phyloP scores from a whole-genome alignment of 352 stramenopile species.

The Phytophthora pluvialis region DNA sequence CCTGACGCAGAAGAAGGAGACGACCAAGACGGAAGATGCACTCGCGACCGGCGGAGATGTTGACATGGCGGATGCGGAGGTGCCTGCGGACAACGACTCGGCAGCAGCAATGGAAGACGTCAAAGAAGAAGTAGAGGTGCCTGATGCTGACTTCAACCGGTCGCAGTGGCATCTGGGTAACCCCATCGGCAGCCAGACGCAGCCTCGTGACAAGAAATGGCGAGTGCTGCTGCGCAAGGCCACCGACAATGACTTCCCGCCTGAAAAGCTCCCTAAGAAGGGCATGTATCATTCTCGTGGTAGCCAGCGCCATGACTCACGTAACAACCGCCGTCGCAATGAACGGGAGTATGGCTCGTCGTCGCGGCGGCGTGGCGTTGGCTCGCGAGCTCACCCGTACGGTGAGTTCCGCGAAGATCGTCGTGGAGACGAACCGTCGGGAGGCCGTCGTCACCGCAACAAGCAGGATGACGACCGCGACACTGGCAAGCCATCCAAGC shows the following conservation, averaged over 20 bases:
- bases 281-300: constrained; percentile 69
- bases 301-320: constrained; percentile 28
- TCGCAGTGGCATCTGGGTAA: constrained; percentile 68
- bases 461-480: constrained; percentile 37
- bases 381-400: constrained; percentile 53
- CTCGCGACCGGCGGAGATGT: constrained; percentile 45
- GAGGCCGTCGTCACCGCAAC: constrained; percentile 26
- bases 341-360: constrained; percentile 41
- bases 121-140: constrained; percentile 42
- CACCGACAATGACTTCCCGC: constrained; percentile 79
- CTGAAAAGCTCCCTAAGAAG: constrained; percentile 76
- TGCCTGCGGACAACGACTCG: constrained; percentile 19
- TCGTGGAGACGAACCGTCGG: constrained; percentile 33
- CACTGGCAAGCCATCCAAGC: constrained; percentile 56
- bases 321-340: constrained; percentile 29
- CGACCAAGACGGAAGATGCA: constrained; percentile 7
- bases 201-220: constrained; percentile 68
- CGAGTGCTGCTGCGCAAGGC: constrained; percentile 72
- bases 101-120: constrained; percentile 36
- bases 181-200: constrained; percentile 58
- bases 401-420: constrained; percentile 41
- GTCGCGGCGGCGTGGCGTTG: constrained; percentile 29
- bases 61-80: constrained; percentile 59
- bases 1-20: constrained; percentile 42
- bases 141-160: constrained; percentile 64